Conservation (phyloP, 169 alveolate species). For the Plasmodium relictum region DNA sequence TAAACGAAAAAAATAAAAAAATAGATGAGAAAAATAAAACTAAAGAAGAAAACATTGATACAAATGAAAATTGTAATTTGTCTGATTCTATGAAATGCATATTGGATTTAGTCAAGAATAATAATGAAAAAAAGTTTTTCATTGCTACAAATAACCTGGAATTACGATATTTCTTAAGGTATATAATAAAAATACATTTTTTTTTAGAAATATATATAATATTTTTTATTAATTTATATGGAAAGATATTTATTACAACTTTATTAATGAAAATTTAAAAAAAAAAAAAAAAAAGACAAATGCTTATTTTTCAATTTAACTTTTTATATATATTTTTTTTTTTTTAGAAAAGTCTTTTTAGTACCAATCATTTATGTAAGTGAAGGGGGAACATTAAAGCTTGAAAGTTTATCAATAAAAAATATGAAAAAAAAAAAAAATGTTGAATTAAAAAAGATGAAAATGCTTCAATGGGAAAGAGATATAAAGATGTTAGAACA, state of each 20-base stretch:
- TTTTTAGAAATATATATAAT: too few species aligned
- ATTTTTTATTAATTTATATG: neutral
- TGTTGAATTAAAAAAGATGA: constrained; percentile 65
- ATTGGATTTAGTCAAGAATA: constrained; percentile 69
- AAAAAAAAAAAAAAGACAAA: neutral
- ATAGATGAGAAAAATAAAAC: neutral
- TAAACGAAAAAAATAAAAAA: neutral
- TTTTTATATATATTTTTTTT: neutral
- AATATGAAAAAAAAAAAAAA: constrained; percentile 28
- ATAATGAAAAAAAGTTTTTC: constrained; percentile 71
- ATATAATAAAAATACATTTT: neutral
- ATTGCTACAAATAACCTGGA: constrained; percentile 54
- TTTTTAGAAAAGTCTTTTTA: constrained; percentile 43
- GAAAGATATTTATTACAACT: neutral
- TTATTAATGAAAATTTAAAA: neutral
- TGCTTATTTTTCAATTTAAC: neutral
- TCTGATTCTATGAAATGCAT: constrained; percentile 72
- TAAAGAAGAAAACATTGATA: neutral
- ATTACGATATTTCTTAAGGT: constrained; percentile 46
- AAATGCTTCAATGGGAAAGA: constrained; percentile 72
- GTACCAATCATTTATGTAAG: constrained; percentile 63
- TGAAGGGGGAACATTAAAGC: constrained; percentile 52
- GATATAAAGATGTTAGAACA: constrained; percentile 55
- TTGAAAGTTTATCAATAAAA: constrained; percentile 49
- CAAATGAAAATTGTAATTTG: neutral